Evolutionary conservation across 108 stramenopile species (phyloP).

Genomic region (Discostella stelligeroides): DNA sequence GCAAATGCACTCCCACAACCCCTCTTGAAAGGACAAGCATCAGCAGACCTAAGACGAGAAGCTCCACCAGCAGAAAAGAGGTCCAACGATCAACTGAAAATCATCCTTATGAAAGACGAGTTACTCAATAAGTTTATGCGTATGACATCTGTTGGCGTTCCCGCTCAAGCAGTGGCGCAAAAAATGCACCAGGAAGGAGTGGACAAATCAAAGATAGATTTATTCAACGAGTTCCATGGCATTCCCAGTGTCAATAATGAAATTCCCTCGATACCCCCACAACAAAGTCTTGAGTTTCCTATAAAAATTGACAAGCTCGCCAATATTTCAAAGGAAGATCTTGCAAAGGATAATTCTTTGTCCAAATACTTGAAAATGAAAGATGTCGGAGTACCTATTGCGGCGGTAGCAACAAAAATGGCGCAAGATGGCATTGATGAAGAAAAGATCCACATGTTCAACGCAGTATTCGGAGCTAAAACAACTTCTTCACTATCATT

Average conservation of each 20-base stretch:
- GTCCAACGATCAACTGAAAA: conserved; percentile 1
- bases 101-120: too few relatives aligned
- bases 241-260: neutral
- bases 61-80: neutral
- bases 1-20: neutral
- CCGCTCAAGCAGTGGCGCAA: conserved; percentile 18
- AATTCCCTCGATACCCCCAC: neutral
- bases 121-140: conserved; percentile 24
- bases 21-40: too few relatives aligned
- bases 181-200: conserved; percentile 32
- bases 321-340: conserved; percentile 23
- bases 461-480: conserved; percentile 28
- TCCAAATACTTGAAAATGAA: conserved; percentile 42
- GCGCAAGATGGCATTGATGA: conserved; percentile 38
- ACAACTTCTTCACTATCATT: neutral
- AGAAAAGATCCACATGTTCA: conserved; percentile 36
- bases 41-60: neutral
- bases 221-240: conserved; percentile 9
- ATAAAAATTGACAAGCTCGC: neutral
- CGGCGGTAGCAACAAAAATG: conserved; percentile 44
- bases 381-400: conserved; percentile 39
- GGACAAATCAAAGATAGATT: conserved; percentile 1
- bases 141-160: conserved; percentile 23
- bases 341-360: conserved; percentile 27
- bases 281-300: neutral